These are phyloP conservation scores for Fusarium anguioides DNA, from an alignment of 2,329 filamentous ascomycete genomes.

Conservation along the genomic window DNA sequence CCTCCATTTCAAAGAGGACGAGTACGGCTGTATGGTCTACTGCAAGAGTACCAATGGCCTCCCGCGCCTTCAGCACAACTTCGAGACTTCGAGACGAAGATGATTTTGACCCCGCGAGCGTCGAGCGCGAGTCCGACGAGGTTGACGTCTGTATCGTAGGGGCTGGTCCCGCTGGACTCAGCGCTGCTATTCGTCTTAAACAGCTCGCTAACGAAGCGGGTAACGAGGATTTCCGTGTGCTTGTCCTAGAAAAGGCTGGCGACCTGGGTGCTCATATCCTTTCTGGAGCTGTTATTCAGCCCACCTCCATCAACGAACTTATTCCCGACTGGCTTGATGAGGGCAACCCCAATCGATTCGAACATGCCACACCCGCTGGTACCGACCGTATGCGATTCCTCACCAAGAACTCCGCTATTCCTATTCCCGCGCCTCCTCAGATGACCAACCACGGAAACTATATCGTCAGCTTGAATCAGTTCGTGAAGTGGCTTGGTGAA, in stretches of 20 bases:
- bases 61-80: conserved; percentile 53
- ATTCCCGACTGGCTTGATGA: conserved; percentile 94
- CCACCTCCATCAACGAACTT: conserved; percentile 86
- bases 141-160: conserved; percentile 98
- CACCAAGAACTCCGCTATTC: conserved; percentile 81
- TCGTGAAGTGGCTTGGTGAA: conserved; percentile 95
- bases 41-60: conserved; percentile 34
- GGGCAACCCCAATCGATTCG: conserved; percentile 87
- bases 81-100: conserved; percentile 49
- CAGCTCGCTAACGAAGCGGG: conserved; percentile 94
- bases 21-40: conserved; percentile 33
- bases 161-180: conserved; percentile 92
- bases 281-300: conserved; percentile 95
- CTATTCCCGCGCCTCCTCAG: conserved; percentile 89
- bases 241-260: conserved; percentile 93
- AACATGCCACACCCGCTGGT: conserved; percentile 85
- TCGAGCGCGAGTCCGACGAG: conserved; percentile 90
- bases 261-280: conserved; percentile 95
- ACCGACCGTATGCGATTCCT: conserved; percentile 93
- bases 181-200: conserved; percentile 93
- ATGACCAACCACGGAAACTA: conserved; percentile 99
- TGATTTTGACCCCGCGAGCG: conserved; percentile 71
- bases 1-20: conserved; percentile 23
- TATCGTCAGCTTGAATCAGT: conserved; percentile 94
- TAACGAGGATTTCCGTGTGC: conserved; percentile 93